Evolutionary conservation across 192 early-diverging fungal species (phyloP).

Genomic region (Coemansia umbellata): DNA sequence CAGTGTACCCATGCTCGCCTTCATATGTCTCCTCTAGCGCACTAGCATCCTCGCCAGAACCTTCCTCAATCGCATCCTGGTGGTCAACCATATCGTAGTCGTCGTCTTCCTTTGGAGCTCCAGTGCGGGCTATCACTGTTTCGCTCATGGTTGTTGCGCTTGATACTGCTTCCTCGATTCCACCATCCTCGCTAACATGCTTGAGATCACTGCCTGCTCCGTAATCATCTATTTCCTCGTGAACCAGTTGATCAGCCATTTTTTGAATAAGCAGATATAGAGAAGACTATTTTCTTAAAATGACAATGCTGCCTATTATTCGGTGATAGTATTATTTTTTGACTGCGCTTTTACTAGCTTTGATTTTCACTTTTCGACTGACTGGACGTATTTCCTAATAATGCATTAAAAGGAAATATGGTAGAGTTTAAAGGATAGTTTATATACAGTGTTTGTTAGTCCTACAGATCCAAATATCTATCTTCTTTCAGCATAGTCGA

Average conservation of each 20-base stretch:
- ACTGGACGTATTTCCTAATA: no score
- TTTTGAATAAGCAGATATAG: no score
- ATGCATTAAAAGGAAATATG: no score
- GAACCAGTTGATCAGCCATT: constrained; percentile 15
- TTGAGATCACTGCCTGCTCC: not conserved
- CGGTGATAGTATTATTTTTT: no score
- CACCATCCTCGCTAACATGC: not conserved
- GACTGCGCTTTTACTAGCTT: no score
- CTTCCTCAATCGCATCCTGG: constrained; percentile 3
- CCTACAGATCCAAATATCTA: no score
- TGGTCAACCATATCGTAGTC: constrained; percentile 22
- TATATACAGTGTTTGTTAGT: no score
- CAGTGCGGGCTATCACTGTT: not conserved
- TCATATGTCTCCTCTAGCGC: constrained; percentile 13
- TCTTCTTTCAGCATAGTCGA: no score
- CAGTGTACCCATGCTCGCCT: constrained; percentile 26
- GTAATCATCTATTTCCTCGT: not conserved
- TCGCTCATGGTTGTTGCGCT: constrained; percentile 3
- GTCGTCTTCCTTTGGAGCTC: constrained; percentile 3
- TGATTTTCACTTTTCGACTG: no score
- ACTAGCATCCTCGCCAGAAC: not conserved
- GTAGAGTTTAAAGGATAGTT: no score
- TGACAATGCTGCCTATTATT: no score
- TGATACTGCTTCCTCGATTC: not conserved
- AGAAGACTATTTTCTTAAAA: no score